Conservation (phyloP, 352 stramenopile species). For the Pythium plurisporium region DNA sequence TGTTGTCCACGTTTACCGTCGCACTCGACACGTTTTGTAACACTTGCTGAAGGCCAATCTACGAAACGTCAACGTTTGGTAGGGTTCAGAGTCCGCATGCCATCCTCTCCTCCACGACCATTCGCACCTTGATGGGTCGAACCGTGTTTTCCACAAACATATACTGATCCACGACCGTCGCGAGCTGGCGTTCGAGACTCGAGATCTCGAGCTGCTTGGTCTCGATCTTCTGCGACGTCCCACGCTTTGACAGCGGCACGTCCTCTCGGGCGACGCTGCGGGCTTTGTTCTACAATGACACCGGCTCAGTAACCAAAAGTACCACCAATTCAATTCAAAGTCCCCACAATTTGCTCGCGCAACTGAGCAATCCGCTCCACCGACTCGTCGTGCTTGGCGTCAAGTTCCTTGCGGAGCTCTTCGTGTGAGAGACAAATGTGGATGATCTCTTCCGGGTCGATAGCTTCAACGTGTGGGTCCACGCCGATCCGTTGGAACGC, state of each 20-base stretch:
- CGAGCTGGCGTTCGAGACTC: constrained; percentile 47
- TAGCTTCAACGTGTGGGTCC: constrained; percentile 38
- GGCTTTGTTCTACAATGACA: constrained; percentile 40
- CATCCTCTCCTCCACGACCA: not conserved
- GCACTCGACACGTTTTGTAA: constrained; percentile 70
- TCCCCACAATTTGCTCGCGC: constrained; percentile 57
- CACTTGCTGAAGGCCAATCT: constrained; percentile 82
- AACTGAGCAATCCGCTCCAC: constrained; percentile 47
- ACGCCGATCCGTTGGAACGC: constrained; percentile 74
- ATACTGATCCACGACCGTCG: constrained; percentile 76
- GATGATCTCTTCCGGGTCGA: constrained; percentile 70
- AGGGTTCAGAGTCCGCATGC: not conserved
- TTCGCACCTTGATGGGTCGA: constrained; percentile 60
- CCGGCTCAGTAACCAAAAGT: too few relatives aligned
- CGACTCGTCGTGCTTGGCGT: constrained; percentile 57
- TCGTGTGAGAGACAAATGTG: constrained; percentile 60
- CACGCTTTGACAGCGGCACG: constrained; percentile 54
- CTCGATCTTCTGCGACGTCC: constrained; percentile 62
- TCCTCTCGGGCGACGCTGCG: constrained; percentile 42
- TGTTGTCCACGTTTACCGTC: constrained; percentile 68
- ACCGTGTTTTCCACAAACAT: constrained; percentile 80
- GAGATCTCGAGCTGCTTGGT: constrained; percentile 68
- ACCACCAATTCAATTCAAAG: too few relatives aligned
- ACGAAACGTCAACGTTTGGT: not conserved
- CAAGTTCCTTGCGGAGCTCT: constrained; percentile 62